A percentile compares a stretch with the other conserved stretches of the same genome.
Evolutionary conservation across 1,139 yeast species (phyloP).

Genomic region (Blastobotrys ciferrii): DNA sequence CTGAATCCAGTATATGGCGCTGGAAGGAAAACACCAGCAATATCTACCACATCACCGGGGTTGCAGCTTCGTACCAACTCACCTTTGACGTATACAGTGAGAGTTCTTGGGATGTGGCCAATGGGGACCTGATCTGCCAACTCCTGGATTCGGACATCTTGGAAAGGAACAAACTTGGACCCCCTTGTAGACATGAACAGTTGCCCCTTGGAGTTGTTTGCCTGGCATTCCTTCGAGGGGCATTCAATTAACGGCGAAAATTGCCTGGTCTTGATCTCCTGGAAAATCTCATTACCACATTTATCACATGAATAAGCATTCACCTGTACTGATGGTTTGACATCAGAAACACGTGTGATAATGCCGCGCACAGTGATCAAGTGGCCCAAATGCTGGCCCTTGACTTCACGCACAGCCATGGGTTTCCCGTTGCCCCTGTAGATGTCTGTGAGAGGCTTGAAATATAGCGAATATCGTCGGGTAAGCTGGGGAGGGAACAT

Average conservation of each 20-base stretch:
- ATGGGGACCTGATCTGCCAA: constrained; percentile 95
- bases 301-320: constrained; percentile 97
- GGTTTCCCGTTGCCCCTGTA: constrained; percentile 50
- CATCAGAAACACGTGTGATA: constrained; percentile 93
- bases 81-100: constrained; percentile 85
- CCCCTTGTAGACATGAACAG: constrained; percentile 93
- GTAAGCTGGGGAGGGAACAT: constrained; percentile 83
- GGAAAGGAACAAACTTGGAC: constrained; percentile 90
- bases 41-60: constrained; percentile 95
- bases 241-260: constrained; percentile 87
- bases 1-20: constrained; percentile 93
- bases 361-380: constrained; percentile 90
- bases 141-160: constrained; percentile 93
- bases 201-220: constrained; percentile 83
- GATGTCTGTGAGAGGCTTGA: constrained; percentile 65
- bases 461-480: constrained; percentile 82
- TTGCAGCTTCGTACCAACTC: constrained; percentile 79
- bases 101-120: constrained; percentile 91
- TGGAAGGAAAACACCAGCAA: constrained; percentile 90
- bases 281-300: constrained; percentile 96
- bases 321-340: constrained; percentile 86
- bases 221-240: constrained; percentile 73
- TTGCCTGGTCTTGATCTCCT: constrained; percentile 81
- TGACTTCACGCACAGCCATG: constrained; percentile 84
- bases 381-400: constrained; percentile 80